Conservation (phyloP, 768 basidiomycete genomes). For the Clavaria fumosa region DNA sequence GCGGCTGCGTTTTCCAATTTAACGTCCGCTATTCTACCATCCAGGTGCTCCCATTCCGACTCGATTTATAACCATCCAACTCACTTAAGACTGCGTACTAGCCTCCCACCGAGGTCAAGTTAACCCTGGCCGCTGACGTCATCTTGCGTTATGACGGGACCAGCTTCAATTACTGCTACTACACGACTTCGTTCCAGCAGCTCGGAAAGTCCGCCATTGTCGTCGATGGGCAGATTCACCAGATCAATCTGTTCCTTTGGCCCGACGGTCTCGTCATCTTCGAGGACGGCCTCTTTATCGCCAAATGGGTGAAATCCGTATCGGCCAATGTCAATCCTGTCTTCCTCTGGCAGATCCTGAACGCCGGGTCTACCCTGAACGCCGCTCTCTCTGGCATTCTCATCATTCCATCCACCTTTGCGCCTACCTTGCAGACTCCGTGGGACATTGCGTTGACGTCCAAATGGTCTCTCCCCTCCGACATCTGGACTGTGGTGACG, state of each 20-base stretch:
- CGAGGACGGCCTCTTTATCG: too few relatives aligned
- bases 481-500: too few relatives aligned
- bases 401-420: too few relatives aligned
- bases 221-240: not conserved
- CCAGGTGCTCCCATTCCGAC: not conserved
- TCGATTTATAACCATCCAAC: too few relatives aligned
- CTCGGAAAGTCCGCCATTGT: constrained; percentile 1
- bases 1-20: constrained; percentile 1
- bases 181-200: not conserved
- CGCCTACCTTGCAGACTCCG: too few relatives aligned
- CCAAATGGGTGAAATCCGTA: not conserved
- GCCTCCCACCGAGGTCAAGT: constrained; percentile 4
- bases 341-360: too few relatives aligned
- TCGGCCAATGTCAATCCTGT: too few relatives aligned
- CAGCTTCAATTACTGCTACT: constrained; percentile 1
- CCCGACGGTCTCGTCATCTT: not conserved
- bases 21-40: constrained; percentile 1
- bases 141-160: constrained; percentile 4
- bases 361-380: too few relatives aligned
- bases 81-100: not conserved
- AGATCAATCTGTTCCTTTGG: not conserved
- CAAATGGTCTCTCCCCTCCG: too few relatives aligned
- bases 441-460: too few relatives aligned
- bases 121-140: not conserved
- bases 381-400: too few relatives aligned